These are phyloP conservation scores for Gypsophila paniculata DNA, from an alignment of 179 eudicot genomes.

Conservation along the genomic window DNA sequence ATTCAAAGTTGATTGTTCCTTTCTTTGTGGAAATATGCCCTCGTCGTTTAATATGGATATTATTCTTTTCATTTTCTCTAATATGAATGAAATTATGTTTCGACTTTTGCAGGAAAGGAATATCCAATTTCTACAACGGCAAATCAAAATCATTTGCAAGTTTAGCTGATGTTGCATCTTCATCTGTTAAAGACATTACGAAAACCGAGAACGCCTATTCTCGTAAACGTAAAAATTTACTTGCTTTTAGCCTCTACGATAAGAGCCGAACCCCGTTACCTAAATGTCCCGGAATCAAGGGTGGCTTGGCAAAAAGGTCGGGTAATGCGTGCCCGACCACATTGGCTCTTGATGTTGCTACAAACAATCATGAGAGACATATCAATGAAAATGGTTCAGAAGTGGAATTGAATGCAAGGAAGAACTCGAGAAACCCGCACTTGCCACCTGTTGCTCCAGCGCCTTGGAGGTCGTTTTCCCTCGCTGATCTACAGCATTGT, in stretches of 20 bases:
- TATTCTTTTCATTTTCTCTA: slow-evolving; percentile 15
- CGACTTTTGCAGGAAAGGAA: slow-evolving; percentile 52
- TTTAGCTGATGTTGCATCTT: slow-evolving; percentile 41
- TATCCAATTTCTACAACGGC: slow-evolving; percentile 49
- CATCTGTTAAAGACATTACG: slow-evolving; percentile 58
- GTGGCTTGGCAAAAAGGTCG: slow-evolving; percentile 36
- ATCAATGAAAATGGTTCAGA: not conserved
- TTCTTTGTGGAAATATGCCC: slow-evolving; percentile 6
- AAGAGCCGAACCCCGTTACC: slow-evolving; percentile 28
- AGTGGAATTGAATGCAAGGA: not conserved
- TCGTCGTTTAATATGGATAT: slow-evolving; percentile 8
- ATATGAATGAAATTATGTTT: not conserved
- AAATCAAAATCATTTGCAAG: slow-evolving; percentile 82
- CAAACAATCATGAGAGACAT: slow-evolving; percentile 15
- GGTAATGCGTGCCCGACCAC: slow-evolving; percentile 31
- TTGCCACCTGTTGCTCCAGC: slow-evolving; percentile 14
- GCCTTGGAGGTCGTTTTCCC: slow-evolving; percentile 48
- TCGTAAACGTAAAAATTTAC: slow-evolving; percentile 65
- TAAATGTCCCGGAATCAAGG: slow-evolving; percentile 31
- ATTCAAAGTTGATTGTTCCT: slow-evolving; percentile 6
- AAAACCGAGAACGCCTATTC: slow-evolving; percentile 71
- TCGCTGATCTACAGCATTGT: slow-evolving; percentile 46
- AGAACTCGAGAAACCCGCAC: slow-evolving; percentile 1
- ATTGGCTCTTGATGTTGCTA: slow-evolving; percentile 40
- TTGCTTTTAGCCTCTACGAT: slow-evolving; percentile 43